Percentiles rank a stretch among this genome's conserved stretches.
phyloP scores from a whole-genome alignment of 805 yeast species.

The Metschnikowia lochheadii region DNA sequence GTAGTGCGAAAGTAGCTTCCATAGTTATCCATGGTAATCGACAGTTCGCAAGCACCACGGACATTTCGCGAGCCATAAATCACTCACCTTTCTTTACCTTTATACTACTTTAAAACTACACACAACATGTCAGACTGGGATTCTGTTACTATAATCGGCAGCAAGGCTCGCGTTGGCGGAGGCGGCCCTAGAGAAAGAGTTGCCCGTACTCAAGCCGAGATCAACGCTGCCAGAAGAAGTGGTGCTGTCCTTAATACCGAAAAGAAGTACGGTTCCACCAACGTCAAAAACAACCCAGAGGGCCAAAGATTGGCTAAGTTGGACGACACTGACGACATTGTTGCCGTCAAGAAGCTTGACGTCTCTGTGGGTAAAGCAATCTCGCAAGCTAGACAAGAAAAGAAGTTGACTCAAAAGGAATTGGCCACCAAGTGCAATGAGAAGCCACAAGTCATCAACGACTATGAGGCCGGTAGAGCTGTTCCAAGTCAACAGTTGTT shows the following conservation, averaged over 20 bases:
- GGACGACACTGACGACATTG: conserved; percentile 91
- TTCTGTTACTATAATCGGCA: conserved; percentile 81
- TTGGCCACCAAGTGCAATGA: conserved; percentile 93
- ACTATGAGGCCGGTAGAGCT: conserved; percentile 95
- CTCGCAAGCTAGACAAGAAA: conserved; percentile 79
- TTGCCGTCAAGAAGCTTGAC: conserved; percentile 86
- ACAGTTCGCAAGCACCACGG: conserved; percentile 1
- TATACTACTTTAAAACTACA: background rate
- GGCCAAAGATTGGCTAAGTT: conserved; percentile 93
- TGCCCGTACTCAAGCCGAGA: conserved; percentile 69
- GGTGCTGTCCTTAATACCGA: conserved; percentile 89
- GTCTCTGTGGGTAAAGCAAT: conserved; percentile 83
- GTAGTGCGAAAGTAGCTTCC: conserved; percentile 3
- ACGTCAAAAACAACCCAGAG: conserved; percentile 66
- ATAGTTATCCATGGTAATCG: conserved; percentile 5
- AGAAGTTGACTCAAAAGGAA: conserved; percentile 90
- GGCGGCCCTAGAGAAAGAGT: conserved; percentile 84
- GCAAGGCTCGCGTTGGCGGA: conserved; percentile 81
- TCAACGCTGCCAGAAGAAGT: conserved; percentile 91
- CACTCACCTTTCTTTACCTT: conserved; percentile 1
- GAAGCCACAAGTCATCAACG: conserved; percentile 92
- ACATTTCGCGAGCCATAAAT: background rate
- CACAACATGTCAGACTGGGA: conserved; percentile 76
- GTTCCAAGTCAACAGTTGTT: conserved; percentile 93
- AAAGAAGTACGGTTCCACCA: conserved; percentile 75